These are phyloP conservation scores for Boletus putidus DNA, from an alignment of 1,284 basidiomycete genomes.

Conservation along the genomic window DNA sequence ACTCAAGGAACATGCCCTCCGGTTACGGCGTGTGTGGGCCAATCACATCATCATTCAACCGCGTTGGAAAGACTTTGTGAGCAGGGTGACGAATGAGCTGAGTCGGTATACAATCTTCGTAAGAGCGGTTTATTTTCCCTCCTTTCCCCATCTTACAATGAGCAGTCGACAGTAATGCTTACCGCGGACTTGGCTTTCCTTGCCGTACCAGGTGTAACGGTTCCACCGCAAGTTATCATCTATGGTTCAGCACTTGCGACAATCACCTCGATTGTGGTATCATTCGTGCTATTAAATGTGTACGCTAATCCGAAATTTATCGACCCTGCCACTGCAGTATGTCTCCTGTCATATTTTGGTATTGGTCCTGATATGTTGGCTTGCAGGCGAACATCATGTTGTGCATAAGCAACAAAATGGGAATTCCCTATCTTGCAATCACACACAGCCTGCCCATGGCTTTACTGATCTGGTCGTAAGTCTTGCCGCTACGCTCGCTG, in stretches of 20 bases:
- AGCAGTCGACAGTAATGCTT: background rate
- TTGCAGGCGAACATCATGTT: background rate
- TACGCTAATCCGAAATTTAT: background rate
- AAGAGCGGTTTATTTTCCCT: background rate
- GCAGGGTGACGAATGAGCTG: background rate
- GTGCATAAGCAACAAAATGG: background rate
- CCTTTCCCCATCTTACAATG: background rate
- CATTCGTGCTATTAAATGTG: background rate
- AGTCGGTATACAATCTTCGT: background rate
- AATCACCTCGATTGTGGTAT: background rate
- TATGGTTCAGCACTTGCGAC: background rate
- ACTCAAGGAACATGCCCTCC: background rate
- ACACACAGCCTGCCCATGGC: constrained; percentile 10
- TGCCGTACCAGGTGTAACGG: background rate
- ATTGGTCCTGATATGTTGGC: background rate
- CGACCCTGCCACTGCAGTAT: background rate
- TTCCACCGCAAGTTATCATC: background rate
- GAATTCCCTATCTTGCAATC: constrained; percentile 6
- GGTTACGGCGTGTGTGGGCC: background rate
- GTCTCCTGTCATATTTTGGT: background rate
- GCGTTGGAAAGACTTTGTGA: background rate
- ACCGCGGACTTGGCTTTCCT: background rate
- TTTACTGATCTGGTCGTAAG: constrained; percentile 6
- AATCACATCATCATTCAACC: background rate
- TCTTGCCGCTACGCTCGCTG: background rate